These are phyloP conservation scores for Anisodus acutangulus DNA, from an alignment of 257 asterid species.

Conservation along the genomic window DNA sequence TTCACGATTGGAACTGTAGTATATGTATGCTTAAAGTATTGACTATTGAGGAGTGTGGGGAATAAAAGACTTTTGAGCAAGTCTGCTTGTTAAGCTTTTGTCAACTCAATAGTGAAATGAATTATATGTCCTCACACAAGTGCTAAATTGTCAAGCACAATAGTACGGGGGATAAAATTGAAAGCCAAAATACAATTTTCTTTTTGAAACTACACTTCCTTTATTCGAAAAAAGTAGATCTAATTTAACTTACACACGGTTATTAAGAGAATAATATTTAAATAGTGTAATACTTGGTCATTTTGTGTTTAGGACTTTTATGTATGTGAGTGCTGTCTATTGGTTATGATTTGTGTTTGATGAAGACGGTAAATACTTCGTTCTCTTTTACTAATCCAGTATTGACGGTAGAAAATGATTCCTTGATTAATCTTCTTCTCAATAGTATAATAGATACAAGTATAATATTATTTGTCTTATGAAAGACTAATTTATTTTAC, in stretches of 20 bases:
- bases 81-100: not conserved
- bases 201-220: not conserved
- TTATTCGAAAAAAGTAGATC: not conserved
- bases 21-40: not conserved
- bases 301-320: not conserved
- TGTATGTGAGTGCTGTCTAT: not conserved
- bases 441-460: too few species aligned
- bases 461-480: too few species aligned
- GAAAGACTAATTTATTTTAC: too few species aligned
- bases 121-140: too few species aligned
- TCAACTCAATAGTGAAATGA: not conserved
- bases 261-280: not conserved
- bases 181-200: not conserved
- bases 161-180: not conserved
- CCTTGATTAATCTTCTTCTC: too few species aligned
- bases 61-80: not conserved
- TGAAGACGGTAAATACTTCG: too few species aligned
- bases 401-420: too few species aligned
- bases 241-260: not conserved
- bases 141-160: too few species aligned
- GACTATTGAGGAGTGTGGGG: not conserved
- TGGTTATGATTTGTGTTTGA: too few species aligned
- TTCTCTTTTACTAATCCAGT: too few species aligned
- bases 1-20: not conserved
- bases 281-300: not conserved